Evolutionary conservation across 2,329 filamentous ascomycete genomes (phyloP).

Genomic region (Ophiosphaerella herpotricha): DNA sequence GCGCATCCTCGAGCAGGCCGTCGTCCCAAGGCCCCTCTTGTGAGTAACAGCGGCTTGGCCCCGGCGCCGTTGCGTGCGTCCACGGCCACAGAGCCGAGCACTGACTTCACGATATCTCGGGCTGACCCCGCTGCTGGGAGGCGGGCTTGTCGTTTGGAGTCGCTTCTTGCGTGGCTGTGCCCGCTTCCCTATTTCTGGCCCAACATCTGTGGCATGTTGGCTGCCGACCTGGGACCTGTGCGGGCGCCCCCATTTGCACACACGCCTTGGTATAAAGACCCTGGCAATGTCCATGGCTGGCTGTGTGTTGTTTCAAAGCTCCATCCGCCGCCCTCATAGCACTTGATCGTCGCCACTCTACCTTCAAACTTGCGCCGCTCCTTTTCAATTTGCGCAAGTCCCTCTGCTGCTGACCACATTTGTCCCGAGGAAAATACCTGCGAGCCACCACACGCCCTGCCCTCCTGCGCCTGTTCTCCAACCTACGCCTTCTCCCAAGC

Average conservation of each 20-base stretch:
- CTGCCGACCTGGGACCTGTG: conserved; percentile 16
- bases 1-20: neutral
- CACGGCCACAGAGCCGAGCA: neutral
- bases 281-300: conserved; percentile 13
- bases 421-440: neutral
- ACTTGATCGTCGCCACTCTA: conserved; percentile 2
- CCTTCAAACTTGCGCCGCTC: conserved; percentile 2
- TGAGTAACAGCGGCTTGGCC: neutral
- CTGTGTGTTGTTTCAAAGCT: conserved; percentile 20
- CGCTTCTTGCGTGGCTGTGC: conserved; percentile 15
- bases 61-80: neutral
- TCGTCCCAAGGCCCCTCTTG: neutral
- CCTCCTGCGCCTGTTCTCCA: neutral
- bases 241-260: conserved; percentile 7
- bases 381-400: conserved; percentile 3
- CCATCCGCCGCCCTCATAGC: neutral
- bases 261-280: conserved; percentile 16
- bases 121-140: conserved; percentile 2
- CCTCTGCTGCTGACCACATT: conserved; percentile 13
- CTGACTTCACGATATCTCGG: conserved; percentile 8
- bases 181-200: conserved; percentile 15
- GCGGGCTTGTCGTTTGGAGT: conserved; percentile 1
- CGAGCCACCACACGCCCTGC: too few relatives aligned
- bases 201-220: neutral
- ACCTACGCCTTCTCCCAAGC: neutral